Evolutionary conservation across 2,329 filamentous ascomycete species (phyloP), one percentile per base, ranked within the genome.

Genomic region (Penicillium sp.): DNA sequence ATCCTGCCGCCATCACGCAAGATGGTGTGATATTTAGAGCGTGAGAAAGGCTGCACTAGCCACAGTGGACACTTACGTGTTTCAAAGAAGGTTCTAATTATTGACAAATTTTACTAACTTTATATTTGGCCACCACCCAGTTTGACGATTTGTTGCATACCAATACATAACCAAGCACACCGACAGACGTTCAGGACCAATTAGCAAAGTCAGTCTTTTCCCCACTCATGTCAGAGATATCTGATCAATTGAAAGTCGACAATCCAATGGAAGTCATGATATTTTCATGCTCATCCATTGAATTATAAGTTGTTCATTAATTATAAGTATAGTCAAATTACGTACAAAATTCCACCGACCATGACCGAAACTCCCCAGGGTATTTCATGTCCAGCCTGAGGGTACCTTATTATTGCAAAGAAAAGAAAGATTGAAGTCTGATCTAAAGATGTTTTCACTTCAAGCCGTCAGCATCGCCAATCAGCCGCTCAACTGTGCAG

Each of bases 1-100:
- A 57, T 52, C 15, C 20, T 53, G 48, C 35, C 51, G 53, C 12
- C 55, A 60, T 61, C 55, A 63, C 58, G 57, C 57, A 55, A 42
- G 41, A 52, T 60, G 38, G 25, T 49, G 53, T 57, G 55, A 42
- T 31, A 8, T 22, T 12, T 7, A 2, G 20, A 22, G n/a, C 11
- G 3, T 50, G 10, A 22, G 0, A 31, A 31, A 17, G 22, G 34
- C 14, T 14, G 12, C 28, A 22, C 11, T 2, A 28, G 48, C 28
- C 25, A 43, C 31, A 17, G 14, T 28, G 34, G 17, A 22, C 22
- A 31, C 28, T 31, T 6, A 31, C 25, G 25, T 25, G 3, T 25
- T 25, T 25, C 2, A 25, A 1, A 20, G 20, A 5, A 25, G 25
- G 25, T 25, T 25, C 20, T 20, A 20, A 20, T 1, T 25, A 25